Percentiles rank a stretch among this genome's conserved stretches.
These are phyloP conservation scores for Clarireedia homoeocarpa DNA, from an alignment of 2,329 filamentous ascomycete genomes.

Conservation along the genomic window DNA sequence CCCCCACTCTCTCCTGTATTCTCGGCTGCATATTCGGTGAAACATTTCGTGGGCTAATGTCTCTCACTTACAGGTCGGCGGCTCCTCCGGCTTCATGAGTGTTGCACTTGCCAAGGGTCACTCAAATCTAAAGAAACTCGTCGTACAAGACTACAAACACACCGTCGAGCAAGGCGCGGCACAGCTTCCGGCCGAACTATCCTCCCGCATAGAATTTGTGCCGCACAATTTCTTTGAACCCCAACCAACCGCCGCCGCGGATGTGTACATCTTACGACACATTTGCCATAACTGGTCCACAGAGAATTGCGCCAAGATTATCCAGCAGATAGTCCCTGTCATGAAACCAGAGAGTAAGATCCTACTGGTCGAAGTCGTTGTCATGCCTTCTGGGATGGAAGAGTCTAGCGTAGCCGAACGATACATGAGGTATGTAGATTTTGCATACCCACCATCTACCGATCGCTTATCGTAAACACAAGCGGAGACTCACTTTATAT, in stretches of 20 bases:
- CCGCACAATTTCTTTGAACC: not conserved
- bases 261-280: conserved; percentile 24
- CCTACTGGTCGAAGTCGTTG: conserved; percentile 6
- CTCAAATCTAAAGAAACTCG: conserved; percentile 20
- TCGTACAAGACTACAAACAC: conserved; percentile 16
- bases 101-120: conserved; percentile 18
- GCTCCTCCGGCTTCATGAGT: conserved; percentile 20
- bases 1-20: not conserved
- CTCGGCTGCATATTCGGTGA: not conserved
- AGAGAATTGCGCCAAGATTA: conserved; percentile 7
- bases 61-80: conserved; percentile 16
- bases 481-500: not conserved
- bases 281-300: conserved; percentile 29
- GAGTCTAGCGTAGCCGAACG: not conserved
- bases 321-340: conserved; percentile 16
- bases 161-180: conserved; percentile 14
- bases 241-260: conserved; percentile 32
- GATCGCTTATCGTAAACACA: no score
- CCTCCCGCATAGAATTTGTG: not conserved
- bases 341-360: conserved; percentile 18
- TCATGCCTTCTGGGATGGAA: not conserved
- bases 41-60: not conserved
- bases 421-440: not conserved
- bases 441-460: no score
- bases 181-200: conserved; percentile 32